Evolutionary conservation across 2,329 filamentous ascomycete species (phyloP).

Genomic region (Calonectria pteridis): DNA sequence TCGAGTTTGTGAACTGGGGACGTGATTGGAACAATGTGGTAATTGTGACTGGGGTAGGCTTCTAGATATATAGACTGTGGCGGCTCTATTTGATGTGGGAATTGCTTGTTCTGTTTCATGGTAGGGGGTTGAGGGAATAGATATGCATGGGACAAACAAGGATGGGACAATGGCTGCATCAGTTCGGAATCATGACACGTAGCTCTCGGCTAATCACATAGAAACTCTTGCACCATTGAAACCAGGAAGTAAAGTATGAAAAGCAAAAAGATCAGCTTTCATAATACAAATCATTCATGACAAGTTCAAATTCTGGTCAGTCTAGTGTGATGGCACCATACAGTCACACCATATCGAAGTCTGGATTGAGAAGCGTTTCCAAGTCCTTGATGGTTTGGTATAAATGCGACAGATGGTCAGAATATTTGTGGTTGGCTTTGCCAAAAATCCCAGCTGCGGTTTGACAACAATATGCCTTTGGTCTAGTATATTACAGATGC

Average conservation of each 20-base stretch:
- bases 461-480: background rate
- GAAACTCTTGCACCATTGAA: background rate
- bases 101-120: background rate
- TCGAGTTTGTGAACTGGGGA: background rate
- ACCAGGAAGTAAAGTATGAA: background rate
- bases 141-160: too few relatives aligned
- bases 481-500: too few relatives aligned
- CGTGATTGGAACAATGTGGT: background rate
- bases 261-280: background rate
- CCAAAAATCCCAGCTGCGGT: background rate
- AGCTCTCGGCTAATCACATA: background rate
- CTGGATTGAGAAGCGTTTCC: background rate
- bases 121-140: too few relatives aligned
- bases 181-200: background rate
- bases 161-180: background rate
- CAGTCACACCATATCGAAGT: background rate
- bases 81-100: background rate
- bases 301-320: background rate
- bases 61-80: background rate
- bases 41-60: background rate
- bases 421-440: background rate
- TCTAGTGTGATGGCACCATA: background rate
- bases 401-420: background rate
- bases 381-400: background rate
- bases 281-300: background rate